Evolutionary conservation across 257 asterid species (phyloP).

Genomic region (Lantana camara): DNA sequence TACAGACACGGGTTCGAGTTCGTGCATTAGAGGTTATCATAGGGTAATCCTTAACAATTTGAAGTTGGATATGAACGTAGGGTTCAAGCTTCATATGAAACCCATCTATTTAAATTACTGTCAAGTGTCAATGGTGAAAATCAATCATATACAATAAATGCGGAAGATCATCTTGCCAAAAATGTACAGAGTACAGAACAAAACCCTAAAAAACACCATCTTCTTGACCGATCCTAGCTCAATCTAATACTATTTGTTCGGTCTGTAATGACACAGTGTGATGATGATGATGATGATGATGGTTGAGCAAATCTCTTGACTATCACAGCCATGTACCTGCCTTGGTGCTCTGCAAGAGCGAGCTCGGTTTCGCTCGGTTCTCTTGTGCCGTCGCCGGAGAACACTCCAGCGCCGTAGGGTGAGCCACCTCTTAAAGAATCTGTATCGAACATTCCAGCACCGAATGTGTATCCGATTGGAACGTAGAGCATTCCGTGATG

Average conservation of each 20-base stretch:
- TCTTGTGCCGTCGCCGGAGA: slow-evolving; percentile 60
- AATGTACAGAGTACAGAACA: background rate
- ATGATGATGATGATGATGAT: slow-evolving; percentile 1
- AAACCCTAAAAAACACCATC: background rate
- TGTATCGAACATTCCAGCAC: slow-evolving; percentile 53
- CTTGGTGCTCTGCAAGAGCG: slow-evolving; percentile 65
- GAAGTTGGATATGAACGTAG: too few species aligned
- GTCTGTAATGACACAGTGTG: background rate
- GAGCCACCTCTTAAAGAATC: slow-evolving; percentile 53
- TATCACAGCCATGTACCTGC: slow-evolving; percentile 55
- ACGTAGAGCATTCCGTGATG: slow-evolving; percentile 68
- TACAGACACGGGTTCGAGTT: too few species aligned
- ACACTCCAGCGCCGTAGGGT: slow-evolving; percentile 66
- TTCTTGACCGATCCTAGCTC: background rate
- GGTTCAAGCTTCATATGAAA: too few species aligned
- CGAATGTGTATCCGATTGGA: slow-evolving; percentile 67
- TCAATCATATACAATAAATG: too few species aligned
- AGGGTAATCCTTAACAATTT: too few species aligned
- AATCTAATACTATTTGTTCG: background rate
- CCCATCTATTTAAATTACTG: too few species aligned
- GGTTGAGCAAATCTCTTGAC: slow-evolving; percentile 41
- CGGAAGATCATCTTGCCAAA: too few species aligned
- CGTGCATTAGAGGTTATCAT: too few species aligned
- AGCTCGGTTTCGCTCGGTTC: slow-evolving; percentile 47
- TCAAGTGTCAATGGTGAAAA: too few species aligned